Percentiles rank a stretch among this genome's conserved stretches.
Evolutionary conservation across 495 filamentous ascomycete species (phyloP).

Genomic region (Talaromyces thailandensis): DNA sequence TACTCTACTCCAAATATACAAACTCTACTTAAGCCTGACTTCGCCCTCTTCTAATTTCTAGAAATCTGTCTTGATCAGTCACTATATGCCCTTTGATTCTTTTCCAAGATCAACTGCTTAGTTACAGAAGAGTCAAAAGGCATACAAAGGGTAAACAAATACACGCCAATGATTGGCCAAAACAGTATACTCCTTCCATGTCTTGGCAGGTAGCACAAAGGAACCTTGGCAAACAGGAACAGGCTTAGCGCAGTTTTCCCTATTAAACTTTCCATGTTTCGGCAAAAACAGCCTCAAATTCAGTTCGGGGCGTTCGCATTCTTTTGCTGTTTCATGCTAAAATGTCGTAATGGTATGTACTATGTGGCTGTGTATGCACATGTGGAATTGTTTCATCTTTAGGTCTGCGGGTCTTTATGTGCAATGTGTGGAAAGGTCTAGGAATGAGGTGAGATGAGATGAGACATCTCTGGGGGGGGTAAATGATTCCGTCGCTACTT

Average conservation of each 20-base stretch:
- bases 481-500: neutral
- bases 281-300: neutral
- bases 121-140: too few species aligned
- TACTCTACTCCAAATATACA: neutral
- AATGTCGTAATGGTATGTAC: neutral
- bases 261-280: neutral
- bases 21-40: neutral
- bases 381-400: neutral
- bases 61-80: neutral
- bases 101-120: too few species aligned
- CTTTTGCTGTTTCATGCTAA: neutral
- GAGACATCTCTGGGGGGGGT: neutral
- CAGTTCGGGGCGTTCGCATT: neutral
- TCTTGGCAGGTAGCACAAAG: neutral
- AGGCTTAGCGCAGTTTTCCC: slow-evolving; percentile 21
- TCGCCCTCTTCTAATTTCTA: neutral
- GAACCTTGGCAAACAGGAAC: slow-evolving; percentile 23
- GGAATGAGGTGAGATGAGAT: neutral
- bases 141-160: neutral
- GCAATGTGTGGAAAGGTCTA: neutral
- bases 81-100: too few species aligned
- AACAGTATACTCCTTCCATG: neutral
- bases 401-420: neutral
- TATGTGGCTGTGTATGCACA: neutral
- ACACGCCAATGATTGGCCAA: neutral